Percentiles rank a stretch among this genome's conserved stretches.
Evolutionary conservation across 169 alveolate genomes (phyloP).

Genomic region (Plasmodium fragile): DNA sequence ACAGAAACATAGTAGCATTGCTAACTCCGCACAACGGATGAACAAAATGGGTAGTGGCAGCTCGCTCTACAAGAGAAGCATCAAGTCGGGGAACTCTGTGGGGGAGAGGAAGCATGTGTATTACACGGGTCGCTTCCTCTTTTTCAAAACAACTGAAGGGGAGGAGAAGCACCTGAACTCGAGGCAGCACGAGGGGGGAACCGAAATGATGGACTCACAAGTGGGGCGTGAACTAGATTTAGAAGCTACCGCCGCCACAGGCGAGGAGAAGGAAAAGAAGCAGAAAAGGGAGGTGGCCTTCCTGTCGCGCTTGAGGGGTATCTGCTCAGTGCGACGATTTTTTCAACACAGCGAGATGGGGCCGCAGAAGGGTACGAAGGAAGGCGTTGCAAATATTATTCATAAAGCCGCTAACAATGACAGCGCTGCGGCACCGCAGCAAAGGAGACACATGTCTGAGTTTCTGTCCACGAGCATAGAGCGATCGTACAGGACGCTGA

Average conservation of each 20-base stretch:
- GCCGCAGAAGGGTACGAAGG: background rate
- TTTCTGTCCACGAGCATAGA: slow-evolving; percentile 23
- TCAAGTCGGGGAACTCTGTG: background rate
- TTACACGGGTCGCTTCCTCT: slow-evolving; percentile 10
- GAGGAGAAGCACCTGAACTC: background rate
- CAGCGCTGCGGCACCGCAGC: background rate
- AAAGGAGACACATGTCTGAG: slow-evolving; percentile 3
- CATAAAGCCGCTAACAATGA: background rate
- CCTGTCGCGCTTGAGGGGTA: background rate
- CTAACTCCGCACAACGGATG: background rate
- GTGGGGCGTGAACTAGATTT: background rate
- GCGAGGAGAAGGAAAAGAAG: background rate
- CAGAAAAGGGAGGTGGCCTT: background rate
- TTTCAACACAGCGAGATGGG: background rate
- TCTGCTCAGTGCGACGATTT: slow-evolving; percentile 9
- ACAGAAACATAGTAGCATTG: background rate
- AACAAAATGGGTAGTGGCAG: slow-evolving; percentile 4
- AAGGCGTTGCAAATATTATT: background rate
- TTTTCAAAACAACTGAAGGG: slow-evolving; percentile 8
- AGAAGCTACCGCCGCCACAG: background rate
- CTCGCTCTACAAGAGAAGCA: slow-evolving; percentile 15
- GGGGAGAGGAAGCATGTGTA: slow-evolving; percentile 15
- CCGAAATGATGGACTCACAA: background rate
- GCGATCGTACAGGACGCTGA: slow-evolving; percentile 38
- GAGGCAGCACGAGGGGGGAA: background rate